Evolutionary conservation across 2,329 filamentous ascomycete species (phyloP).

Genomic region (Geoglossum cookeanum): DNA sequence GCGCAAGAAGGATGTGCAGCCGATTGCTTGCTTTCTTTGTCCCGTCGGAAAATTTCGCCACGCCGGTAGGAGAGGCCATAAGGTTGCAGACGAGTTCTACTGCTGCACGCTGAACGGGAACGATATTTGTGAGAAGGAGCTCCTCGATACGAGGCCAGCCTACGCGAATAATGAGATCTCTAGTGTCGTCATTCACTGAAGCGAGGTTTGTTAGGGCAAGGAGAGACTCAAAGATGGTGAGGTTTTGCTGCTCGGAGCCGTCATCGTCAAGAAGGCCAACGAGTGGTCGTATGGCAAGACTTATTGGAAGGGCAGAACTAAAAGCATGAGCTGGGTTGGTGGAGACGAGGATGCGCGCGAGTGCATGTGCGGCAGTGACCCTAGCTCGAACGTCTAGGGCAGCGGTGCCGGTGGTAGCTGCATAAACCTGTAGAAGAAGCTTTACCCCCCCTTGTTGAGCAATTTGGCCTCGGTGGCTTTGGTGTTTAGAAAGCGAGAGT

Average conservation of each 20-base stretch:
- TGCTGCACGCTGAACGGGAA: slow-evolving; percentile 59
- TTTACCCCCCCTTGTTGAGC: slow-evolving; percentile 89
- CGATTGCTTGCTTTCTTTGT: slow-evolving; percentile 46
- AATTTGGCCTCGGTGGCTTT: slow-evolving; percentile 55
- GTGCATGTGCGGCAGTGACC: slow-evolving; percentile 53
- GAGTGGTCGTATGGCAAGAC: slow-evolving; percentile 67
- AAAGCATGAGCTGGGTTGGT: slow-evolving; percentile 75
- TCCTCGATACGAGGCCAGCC: slow-evolving; percentile 68
- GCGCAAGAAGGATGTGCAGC: slow-evolving; percentile 66
- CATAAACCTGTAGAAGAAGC: slow-evolving; percentile 53
- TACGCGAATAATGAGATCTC: slow-evolving; percentile 49
- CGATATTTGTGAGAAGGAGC: slow-evolving; percentile 57
- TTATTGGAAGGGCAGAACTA: slow-evolving; percentile 50
- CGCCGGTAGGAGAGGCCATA: slow-evolving; percentile 46
- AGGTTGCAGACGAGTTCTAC: slow-evolving; percentile 88
- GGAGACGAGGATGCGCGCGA: slow-evolving; percentile 72
- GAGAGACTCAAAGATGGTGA: slow-evolving; percentile 77
- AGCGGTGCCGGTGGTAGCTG: slow-evolving; percentile 16
- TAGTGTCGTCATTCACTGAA: slow-evolving; percentile 41
- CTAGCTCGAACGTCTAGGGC: slow-evolving; percentile 18
- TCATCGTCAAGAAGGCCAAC: slow-evolving; percentile 52
- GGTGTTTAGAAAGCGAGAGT: slow-evolving; percentile 55
- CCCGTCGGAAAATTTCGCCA: slow-evolving; percentile 49
- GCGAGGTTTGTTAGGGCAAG: slow-evolving; percentile 90
- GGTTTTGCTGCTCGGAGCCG: slow-evolving; percentile 41